These are phyloP conservation scores for Trichoderma harzianum DNA, from an alignment of 2,329 filamentous ascomycete genomes.

Conservation along the genomic window DNA sequence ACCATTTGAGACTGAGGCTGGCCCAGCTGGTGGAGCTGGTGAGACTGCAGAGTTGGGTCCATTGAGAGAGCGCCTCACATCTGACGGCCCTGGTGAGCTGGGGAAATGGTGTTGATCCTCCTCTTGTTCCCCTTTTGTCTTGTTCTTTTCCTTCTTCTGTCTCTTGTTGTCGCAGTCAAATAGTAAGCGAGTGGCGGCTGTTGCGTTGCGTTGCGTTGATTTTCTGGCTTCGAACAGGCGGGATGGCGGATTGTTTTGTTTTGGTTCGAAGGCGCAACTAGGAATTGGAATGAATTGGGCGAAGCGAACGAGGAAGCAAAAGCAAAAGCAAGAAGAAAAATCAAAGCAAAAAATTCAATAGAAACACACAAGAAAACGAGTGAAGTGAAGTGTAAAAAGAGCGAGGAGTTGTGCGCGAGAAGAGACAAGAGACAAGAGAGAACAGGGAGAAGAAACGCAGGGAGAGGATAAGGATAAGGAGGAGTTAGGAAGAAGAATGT, in stretches of 20 bases:
- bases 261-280: background rate
- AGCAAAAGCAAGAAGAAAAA: background rate
- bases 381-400: slow-evolving; percentile 8
- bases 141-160: background rate
- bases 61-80: slow-evolving; percentile 31
- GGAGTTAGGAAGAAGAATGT: slow-evolving; percentile 20
- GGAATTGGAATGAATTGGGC: slow-evolving; percentile 1
- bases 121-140: background rate
- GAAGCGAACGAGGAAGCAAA: slow-evolving; percentile 9
- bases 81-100: slow-evolving; percentile 20
- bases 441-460: slow-evolving; percentile 16
- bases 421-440: background rate
- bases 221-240: background rate
- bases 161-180: background rate
- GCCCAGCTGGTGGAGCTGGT: slow-evolving; percentile 24
- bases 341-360: slow-evolving; percentile 12
- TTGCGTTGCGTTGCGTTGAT: background rate
- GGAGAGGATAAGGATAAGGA: slow-evolving; percentile 19
- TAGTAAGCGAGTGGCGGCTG: slow-evolving; percentile 7
- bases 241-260: background rate
- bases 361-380: slow-evolving; percentile 6
- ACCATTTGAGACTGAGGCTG: slow-evolving; percentile 12
- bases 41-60: slow-evolving; percentile 32
- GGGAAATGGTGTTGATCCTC: background rate
- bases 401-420: background rate